A percentile compares a stretch with the other conserved stretches of the same genome.
Evolutionary conservation across 257 asterid species (phyloP).

Genomic region (Solanum clarkiae): DNA sequence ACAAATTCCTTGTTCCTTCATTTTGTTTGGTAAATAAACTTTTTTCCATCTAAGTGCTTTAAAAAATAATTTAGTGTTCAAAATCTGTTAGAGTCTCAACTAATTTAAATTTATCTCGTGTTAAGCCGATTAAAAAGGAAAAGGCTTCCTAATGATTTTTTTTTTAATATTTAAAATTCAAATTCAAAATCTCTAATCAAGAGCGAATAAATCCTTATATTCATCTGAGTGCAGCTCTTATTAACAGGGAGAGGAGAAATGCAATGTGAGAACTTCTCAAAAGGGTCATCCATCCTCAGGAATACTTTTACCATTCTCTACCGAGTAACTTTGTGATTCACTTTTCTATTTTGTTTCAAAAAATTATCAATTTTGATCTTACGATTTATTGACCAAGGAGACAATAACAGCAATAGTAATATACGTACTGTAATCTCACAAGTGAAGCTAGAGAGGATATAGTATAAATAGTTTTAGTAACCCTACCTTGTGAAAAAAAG

Average conservation of each 20-base stretch:
- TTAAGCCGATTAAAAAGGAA: background rate
- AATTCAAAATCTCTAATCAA: background rate
- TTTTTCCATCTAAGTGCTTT: background rate
- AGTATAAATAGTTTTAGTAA: background rate
- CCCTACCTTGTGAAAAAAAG: background rate
- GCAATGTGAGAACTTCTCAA: background rate
- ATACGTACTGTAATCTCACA: background rate
- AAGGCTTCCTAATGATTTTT: background rate
- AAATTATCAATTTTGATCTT: background rate
- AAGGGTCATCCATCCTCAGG: background rate
- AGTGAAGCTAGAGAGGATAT: background rate
- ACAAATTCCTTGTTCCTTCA: background rate
- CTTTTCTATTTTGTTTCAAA: background rate
- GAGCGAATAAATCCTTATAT: background rate
- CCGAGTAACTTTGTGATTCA: background rate
- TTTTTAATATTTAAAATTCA: background rate
- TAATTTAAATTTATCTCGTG: background rate
- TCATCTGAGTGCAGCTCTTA: background rate
- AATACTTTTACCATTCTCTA: background rate
- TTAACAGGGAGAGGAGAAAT: background rate
- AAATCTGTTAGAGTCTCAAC: accelerated
- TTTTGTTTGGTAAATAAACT: background rate
- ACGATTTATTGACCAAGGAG: background rate
- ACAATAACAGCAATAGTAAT: background rate
- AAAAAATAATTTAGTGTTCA: background rate